phyloP scores from a whole-genome alignment of 306 rosid species.

The Psophocarpus tetragonolobus region DNA sequence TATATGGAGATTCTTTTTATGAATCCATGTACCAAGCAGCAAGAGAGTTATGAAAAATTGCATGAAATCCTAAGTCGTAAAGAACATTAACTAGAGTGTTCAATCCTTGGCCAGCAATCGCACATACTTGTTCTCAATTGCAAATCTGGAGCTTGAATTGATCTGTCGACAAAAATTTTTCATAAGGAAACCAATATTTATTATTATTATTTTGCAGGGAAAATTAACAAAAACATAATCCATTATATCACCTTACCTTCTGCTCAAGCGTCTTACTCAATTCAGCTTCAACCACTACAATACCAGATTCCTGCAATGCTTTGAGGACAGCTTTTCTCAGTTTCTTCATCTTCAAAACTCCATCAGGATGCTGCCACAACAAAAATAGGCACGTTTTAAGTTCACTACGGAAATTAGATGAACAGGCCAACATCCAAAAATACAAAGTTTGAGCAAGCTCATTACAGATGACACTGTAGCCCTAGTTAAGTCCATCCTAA shows the following conservation, averaged over 20 bases:
- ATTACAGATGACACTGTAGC: background rate
- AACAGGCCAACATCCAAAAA: background rate
- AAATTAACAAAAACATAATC: background rate
- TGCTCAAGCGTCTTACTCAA: conserved; percentile 52
- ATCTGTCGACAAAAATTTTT: conserved; percentile 51
- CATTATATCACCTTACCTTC: conserved; percentile 52
- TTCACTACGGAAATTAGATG: background rate
- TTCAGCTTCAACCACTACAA: conserved; percentile 58
- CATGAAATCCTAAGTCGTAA: background rate
- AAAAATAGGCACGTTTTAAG: conserved; percentile 14
- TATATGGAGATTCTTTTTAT: background rate
- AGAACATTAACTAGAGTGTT: conserved; percentile 2
- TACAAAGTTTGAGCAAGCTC: background rate
- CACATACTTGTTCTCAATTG: conserved; percentile 66
- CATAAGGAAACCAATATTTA: conserved; percentile 7
- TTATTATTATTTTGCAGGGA: background rate
- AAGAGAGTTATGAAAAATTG: conserved; percentile 17
- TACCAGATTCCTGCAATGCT: conserved; percentile 67
- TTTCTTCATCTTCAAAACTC: conserved; percentile 73
- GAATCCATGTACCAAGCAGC: conserved; percentile 28
- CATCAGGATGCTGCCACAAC: conserved; percentile 71
- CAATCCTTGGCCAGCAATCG: conserved; percentile 62
- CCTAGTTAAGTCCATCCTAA: conserved; percentile 15
- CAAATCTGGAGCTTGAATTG: conserved; percentile 79
- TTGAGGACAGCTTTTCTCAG: conserved; percentile 62